Evolutionary conservation across 441 rosid species (phyloP).

Genomic region (Lepidium campestre): DNA sequence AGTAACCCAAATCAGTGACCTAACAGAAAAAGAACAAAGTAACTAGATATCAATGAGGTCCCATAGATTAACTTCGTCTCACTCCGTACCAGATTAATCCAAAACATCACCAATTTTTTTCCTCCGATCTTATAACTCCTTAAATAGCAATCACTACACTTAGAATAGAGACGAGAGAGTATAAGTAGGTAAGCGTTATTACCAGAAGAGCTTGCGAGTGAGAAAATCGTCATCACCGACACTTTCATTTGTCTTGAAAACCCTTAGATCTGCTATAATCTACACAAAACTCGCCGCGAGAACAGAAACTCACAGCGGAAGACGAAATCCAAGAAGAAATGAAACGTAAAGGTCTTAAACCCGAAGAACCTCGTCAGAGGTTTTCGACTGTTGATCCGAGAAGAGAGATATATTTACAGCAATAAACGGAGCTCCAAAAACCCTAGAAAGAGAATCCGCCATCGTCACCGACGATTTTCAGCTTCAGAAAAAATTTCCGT

Average conservation of each 20-base stretch:
- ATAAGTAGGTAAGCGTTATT: background rate
- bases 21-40: constrained; percentile 14
- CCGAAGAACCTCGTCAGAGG: constrained; percentile 31
- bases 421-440: constrained; percentile 30
- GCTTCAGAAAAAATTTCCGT: constrained; percentile 19
- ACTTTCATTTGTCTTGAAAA: constrained; percentile 12
- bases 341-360: constrained; percentile 18
- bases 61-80: background rate
- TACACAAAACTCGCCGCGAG: constrained; percentile 12
- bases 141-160: background rate
- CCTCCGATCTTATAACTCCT: background rate
- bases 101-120: background rate
- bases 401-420: constrained; percentile 19
- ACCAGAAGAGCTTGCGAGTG: constrained; percentile 23
- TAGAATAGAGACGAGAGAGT: background rate
- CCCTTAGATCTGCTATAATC: constrained; percentile 23
- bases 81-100: background rate
- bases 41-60: background rate
- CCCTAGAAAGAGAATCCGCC: constrained; percentile 23
- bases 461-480: constrained; percentile 35
- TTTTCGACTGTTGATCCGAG: constrained; percentile 30
- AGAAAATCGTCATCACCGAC: constrained; percentile 30
- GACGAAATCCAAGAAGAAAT: constrained; percentile 7
- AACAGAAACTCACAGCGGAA: constrained; percentile 14
- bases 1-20: constrained; percentile 16